Evolutionary conservation across 2,329 filamentous ascomycete species (phyloP).

Genomic region (Aspergillus sp.): DNA sequence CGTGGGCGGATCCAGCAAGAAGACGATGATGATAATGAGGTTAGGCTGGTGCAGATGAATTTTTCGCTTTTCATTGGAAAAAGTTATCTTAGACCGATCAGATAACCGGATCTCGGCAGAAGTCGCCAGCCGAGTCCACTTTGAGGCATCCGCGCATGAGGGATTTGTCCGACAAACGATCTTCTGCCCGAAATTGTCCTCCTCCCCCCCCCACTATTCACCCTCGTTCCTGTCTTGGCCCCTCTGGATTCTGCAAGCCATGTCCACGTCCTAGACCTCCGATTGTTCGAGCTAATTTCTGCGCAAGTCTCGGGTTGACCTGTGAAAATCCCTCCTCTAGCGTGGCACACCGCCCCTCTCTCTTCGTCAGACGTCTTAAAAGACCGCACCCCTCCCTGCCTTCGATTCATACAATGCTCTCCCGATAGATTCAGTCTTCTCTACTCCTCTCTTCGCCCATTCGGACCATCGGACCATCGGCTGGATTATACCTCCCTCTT

Average conservation of each 20-base stretch:
- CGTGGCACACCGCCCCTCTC: constrained; percentile 23
- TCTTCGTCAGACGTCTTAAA: constrained; percentile 4
- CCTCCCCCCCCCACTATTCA: constrained; percentile 11
- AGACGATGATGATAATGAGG: not conserved
- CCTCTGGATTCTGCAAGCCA: constrained; percentile 18
- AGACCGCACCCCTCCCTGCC: constrained; percentile 7
- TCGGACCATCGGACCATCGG: not conserved
- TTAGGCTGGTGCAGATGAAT: constrained; percentile 7
- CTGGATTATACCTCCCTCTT: constrained; percentile 17
- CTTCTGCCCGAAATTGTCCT: constrained; percentile 11
- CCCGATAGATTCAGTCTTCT: constrained; percentile 16
- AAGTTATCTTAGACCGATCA: constrained; percentile 42
- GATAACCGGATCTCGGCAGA: constrained; percentile 42
- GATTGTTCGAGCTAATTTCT: constrained; percentile 5
- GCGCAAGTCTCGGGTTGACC: constrained; percentile 17
- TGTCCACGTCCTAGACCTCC: constrained; percentile 5
- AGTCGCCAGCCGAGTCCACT: constrained; percentile 17
- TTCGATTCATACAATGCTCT: constrained; percentile 25
- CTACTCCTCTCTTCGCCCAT: constrained; percentile 4
- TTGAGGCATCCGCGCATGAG: constrained; percentile 13
- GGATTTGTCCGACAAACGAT: constrained; percentile 15
- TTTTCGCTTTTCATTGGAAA: constrained; percentile 13
- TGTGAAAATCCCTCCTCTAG: constrained; percentile 13
- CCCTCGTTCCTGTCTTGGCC: constrained; percentile 16
- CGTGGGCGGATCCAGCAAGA: not conserved